A percentile compares a stretch with the other conserved stretches of the same genome.
phyloP scores from a whole-genome alignment of 2,329 filamentous ascomycete species.

The Cladorrhinum sp. region DNA sequence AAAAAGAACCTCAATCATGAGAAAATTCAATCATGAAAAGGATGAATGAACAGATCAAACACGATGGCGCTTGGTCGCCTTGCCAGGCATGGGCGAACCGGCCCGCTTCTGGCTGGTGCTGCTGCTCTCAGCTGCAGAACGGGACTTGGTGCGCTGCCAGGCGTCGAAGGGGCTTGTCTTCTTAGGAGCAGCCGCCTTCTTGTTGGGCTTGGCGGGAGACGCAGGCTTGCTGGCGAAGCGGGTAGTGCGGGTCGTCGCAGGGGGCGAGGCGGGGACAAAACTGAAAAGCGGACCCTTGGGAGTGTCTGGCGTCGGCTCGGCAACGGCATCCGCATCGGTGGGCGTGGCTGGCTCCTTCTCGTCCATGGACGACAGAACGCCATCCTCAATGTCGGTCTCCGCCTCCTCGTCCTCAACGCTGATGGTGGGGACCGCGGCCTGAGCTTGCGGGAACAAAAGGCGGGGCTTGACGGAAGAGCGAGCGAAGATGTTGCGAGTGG shows the following conservation, averaged over 20 bases:
- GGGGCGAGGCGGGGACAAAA: slow-evolving; percentile 59
- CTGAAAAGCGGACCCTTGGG: slow-evolving; percentile 40
- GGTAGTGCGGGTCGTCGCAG: slow-evolving; percentile 58
- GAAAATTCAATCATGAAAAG: background rate
- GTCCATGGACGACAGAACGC: slow-evolving; percentile 30
- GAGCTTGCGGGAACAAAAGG: slow-evolving; percentile 62
- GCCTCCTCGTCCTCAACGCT: slow-evolving; percentile 57
- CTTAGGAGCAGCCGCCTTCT: slow-evolving; percentile 29
- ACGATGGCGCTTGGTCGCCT: slow-evolving; percentile 40
- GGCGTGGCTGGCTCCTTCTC: slow-evolving; percentile 36
- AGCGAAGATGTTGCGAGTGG: slow-evolving; percentile 49
- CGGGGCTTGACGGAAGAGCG: slow-evolving; percentile 70
- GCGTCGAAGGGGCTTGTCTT: slow-evolving; percentile 60
- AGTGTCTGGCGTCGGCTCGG: slow-evolving; percentile 51
- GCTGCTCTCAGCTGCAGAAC: slow-evolving; percentile 34
- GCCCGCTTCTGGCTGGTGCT: slow-evolving; percentile 43
- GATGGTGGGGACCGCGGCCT: slow-evolving; percentile 36
- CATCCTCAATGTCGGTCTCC: slow-evolving; percentile 56
- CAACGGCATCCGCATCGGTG: slow-evolving; percentile 4
- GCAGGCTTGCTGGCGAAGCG: slow-evolving; percentile 52
- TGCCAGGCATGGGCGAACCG: slow-evolving; percentile 33
- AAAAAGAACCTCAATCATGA: slow-evolving; percentile 3
- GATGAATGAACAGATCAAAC: slow-evolving; percentile 15
- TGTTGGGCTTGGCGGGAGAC: slow-evolving; percentile 39
- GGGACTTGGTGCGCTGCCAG: slow-evolving; percentile 64